These are phyloP conservation scores for Mariannaea elegans DNA, from an alignment of 2,329 filamentous ascomycete species.

Conservation along the genomic window DNA sequence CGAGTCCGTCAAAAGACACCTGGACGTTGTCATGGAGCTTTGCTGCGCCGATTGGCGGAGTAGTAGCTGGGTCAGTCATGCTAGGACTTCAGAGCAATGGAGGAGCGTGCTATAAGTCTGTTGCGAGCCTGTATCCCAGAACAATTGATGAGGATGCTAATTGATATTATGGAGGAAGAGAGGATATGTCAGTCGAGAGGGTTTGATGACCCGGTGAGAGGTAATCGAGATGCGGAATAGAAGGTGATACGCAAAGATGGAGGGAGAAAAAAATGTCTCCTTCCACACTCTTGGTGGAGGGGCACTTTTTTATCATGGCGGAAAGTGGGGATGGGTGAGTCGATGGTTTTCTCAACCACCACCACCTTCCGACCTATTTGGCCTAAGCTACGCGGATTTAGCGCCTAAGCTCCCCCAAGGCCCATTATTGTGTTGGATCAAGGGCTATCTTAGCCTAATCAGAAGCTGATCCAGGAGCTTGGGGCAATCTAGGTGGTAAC, in stretches of 20 bases:
- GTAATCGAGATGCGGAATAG: neutral
- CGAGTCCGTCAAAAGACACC: slow-evolving; percentile 32
- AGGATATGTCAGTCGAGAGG: slow-evolving; percentile 19
- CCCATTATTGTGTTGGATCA: neutral
- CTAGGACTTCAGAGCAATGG: slow-evolving; percentile 62
- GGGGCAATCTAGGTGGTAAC: neutral
- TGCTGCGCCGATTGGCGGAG: slow-evolving; percentile 45
- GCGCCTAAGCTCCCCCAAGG: neutral
- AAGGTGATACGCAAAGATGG: neutral
- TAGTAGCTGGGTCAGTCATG: slow-evolving; percentile 53
- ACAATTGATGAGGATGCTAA: neutral
- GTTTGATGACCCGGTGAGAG: neutral
- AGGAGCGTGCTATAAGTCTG: slow-evolving; percentile 58
- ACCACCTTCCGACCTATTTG: neutral
- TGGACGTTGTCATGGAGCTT: slow-evolving; percentile 38
- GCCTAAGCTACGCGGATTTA: neutral
- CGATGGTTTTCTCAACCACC: slow-evolving; percentile 6
- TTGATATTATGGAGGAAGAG: slow-evolving; percentile 6
- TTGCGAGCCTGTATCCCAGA: slow-evolving; percentile 15
- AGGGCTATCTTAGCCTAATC: neutral
- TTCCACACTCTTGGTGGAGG: slow-evolving; percentile 3
- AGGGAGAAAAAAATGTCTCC: neutral
- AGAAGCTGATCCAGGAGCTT: neutral
- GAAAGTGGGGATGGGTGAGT: slow-evolving; percentile 4
- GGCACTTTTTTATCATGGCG: slow-evolving; percentile 8